Evolutionary conservation across 176 grass and related monocot species (phyloP).

Genomic region (Bothriochloa decipiens): DNA sequence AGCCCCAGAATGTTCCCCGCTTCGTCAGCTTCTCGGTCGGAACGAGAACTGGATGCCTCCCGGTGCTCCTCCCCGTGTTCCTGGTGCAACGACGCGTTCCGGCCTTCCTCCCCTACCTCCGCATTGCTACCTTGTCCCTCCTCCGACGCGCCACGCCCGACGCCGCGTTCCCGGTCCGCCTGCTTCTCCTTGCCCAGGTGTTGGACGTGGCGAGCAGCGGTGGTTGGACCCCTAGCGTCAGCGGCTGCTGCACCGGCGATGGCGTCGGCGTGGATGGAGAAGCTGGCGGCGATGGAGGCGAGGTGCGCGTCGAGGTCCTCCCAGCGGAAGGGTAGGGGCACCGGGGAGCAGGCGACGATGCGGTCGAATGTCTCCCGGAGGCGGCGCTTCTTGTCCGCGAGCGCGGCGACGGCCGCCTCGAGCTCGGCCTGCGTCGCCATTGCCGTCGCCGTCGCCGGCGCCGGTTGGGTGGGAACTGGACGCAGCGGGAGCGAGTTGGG

Average conservation of each 20-base stretch:
- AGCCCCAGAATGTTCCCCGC: not conserved
- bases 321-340: conserved; percentile 51
- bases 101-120: not conserved
- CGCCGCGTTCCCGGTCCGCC: not conserved
- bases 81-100: not conserved
- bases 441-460: not conserved
- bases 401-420: conserved; percentile 38
- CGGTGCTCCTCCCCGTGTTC: not conserved
- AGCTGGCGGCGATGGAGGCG: conserved; percentile 39
- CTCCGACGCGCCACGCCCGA: not conserved
- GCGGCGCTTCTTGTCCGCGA: conserved; percentile 47
- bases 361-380: conserved; percentile 51
- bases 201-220: not conserved
- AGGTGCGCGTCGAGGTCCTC: conserved; percentile 57
- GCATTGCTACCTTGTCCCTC: not conserved
- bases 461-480: not conserved
- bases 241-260: not conserved
- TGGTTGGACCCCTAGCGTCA: not conserved
- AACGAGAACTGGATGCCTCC: too few relatives aligned
- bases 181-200: not conserved
- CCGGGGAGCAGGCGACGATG: conserved; percentile 38
- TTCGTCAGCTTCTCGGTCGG: not conserved
- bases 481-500: not conserved
- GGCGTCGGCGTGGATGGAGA: not conserved
- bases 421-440: conserved; percentile 28